phyloP scores from a whole-genome alignment of 768 basidiomycete genomes.

The Zangia roseola region DNA sequence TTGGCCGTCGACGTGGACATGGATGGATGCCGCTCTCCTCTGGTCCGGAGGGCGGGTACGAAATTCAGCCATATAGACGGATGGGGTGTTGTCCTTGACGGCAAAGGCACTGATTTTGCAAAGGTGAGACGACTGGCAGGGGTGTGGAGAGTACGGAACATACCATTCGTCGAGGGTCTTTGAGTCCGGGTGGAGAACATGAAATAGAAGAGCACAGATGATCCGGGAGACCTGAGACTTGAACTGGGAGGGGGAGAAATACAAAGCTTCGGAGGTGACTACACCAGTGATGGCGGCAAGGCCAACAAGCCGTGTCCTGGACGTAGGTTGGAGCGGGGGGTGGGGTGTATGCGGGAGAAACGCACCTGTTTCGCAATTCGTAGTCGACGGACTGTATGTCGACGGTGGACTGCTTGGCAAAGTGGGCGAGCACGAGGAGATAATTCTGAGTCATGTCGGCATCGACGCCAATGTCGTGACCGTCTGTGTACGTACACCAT shows the following conservation, averaged over 20 bases:
- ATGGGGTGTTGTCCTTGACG: constrained; percentile 68
- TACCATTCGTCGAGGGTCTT: constrained; percentile 68
- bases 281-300: constrained; percentile 80
- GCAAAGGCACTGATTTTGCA: constrained; percentile 45
- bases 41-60: constrained; percentile 76
- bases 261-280: constrained; percentile 81
- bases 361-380: constrained; percentile 74
- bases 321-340: not conserved
- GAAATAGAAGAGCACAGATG: constrained; percentile 66
- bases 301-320: constrained; percentile 81
- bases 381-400: constrained; percentile 51
- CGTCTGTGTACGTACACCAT: constrained; percentile 91
- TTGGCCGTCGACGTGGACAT: constrained; percentile 86
- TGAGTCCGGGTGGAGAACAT: constrained; percentile 63
- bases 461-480: constrained; percentile 79
- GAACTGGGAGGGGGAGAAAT: constrained; percentile 70
- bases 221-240: constrained; percentile 67
- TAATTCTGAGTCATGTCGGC: constrained; percentile 67
- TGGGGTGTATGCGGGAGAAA: not conserved
- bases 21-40: constrained; percentile 85
- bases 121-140: not conserved
- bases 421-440: constrained; percentile 60
- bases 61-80: constrained; percentile 83
- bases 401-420: constrained; percentile 58
- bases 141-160: constrained; percentile 1